Evolutionary conservation across 1,139 yeast genomes (phyloP).

Genomic region (Debaryomycetaceae sp.): DNA sequence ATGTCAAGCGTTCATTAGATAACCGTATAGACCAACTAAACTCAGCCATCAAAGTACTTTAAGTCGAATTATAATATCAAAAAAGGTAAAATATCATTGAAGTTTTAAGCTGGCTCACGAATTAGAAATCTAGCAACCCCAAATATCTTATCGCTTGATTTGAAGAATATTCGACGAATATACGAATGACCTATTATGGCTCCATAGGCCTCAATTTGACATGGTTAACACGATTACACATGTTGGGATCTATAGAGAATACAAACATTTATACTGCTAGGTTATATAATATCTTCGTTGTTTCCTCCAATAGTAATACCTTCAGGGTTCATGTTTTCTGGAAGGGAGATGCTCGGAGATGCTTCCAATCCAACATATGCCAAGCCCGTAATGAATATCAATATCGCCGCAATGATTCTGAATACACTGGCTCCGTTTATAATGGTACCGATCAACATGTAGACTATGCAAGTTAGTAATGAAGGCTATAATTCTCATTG

Average conservation of each 20-base stretch:
- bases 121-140: not conserved
- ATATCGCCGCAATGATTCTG: slow-evolving; percentile 51
- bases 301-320: slow-evolving; percentile 44
- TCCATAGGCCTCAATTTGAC: not conserved
- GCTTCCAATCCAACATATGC: slow-evolving; percentile 62
- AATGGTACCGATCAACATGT: slow-evolving; percentile 62
- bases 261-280: not conserved
- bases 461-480: slow-evolving; percentile 31
- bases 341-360: slow-evolving; percentile 66
- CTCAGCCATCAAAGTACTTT: not conserved
- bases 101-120: too few species aligned
- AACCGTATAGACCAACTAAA: not conserved
- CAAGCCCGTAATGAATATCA: slow-evolving; percentile 58
- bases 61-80: not conserved
- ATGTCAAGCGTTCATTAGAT: not conserved
- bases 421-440: slow-evolving; percentile 58
- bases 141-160: not conserved
- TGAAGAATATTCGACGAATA: too few species aligned
- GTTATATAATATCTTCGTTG: slow-evolving; percentile 40
- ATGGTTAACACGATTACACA: not conserved
- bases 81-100: not conserved
- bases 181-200: too few species aligned
- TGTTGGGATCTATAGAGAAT: not conserved
- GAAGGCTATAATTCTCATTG: not conserved
- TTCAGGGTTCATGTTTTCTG: slow-evolving; percentile 66